Percentiles rank a stretch among this genome's conserved stretches.
These are phyloP conservation scores for Malassezia equina DNA, from an alignment of 1,284 basidiomycete genomes.

Conservation along the genomic window DNA sequence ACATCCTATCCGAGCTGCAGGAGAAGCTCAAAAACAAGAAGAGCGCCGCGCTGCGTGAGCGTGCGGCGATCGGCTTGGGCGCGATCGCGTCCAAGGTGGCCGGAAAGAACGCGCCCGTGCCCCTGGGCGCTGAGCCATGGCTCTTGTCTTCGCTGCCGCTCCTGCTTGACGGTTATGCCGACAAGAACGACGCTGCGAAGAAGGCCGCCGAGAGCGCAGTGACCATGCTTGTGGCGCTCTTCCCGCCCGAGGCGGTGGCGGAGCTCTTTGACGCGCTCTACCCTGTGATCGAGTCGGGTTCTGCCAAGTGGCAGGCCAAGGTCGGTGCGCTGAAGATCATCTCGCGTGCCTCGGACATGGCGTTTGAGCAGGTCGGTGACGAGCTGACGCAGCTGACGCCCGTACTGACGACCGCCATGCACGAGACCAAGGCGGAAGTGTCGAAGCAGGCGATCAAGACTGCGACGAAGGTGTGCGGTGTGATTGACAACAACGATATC, in stretches of 20 bases:
- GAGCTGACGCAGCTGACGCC: conserved; percentile 76
- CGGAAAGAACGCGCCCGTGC: conserved; percentile 55
- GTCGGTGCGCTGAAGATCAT: conserved; percentile 72
- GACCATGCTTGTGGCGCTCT: conserved; percentile 71
- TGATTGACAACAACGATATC: conserved; percentile 88
- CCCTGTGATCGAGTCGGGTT: conserved; percentile 59
- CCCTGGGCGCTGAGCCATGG: conserved; percentile 63
- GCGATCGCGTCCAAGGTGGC: conserved; percentile 47
- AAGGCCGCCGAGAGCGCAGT: conserved; percentile 70
- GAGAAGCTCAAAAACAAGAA: conserved; percentile 68
- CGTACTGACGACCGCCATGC: conserved; percentile 80
- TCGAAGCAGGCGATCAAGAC: conserved; percentile 79
- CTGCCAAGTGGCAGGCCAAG: conserved; percentile 88
- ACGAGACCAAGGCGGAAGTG: conserved; percentile 92
- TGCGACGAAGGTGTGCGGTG: conserved; percentile 80
- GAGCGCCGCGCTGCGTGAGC: conserved; percentile 83
- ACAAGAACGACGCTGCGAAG: conserved; percentile 88
- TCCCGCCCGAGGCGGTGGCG: conserved; percentile 66
- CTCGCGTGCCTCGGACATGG: conserved; percentile 58
- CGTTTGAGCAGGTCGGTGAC: conserved; percentile 71
- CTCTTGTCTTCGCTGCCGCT: conserved; percentile 68
- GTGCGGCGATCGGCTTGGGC: conserved; percentile 62
- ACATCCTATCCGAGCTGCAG: conserved; percentile 47
- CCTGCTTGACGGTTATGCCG: conserved; percentile 77
- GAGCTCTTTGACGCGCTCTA: conserved; percentile 63